Evolutionary conservation across 805 yeast genomes (phyloP).

Genomic region (Komagataella mondaviorum): DNA sequence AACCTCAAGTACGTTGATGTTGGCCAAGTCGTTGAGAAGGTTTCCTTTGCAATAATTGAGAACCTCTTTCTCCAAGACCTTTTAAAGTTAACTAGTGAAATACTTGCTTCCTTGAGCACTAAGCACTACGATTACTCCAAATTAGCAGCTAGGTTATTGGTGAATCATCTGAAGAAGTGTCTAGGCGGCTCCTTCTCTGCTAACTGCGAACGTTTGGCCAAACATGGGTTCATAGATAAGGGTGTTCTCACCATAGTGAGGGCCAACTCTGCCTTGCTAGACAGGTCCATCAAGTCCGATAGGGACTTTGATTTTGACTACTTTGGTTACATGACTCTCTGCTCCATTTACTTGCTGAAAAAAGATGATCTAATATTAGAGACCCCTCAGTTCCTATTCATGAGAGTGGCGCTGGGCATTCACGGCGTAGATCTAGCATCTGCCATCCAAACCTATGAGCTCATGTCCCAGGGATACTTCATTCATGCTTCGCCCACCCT

Average conservation of each 20-base stretch:
- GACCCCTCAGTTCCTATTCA: slow-evolving; percentile 81
- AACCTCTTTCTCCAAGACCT: slow-evolving; percentile 29
- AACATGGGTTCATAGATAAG: slow-evolving; percentile 49
- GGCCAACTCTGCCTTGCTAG: slow-evolving; percentile 44
- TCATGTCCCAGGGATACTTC: slow-evolving; percentile 80
- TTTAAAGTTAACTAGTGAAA: slow-evolving; percentile 59
- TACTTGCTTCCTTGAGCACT: slow-evolving; percentile 90
- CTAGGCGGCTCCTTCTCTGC: slow-evolving; percentile 68
- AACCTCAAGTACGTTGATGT: slow-evolving; percentile 29
- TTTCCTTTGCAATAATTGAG: slow-evolving; percentile 34
- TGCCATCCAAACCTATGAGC: slow-evolving; percentile 70
- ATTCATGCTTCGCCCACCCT: slow-evolving; percentile 94
- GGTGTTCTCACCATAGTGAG: slow-evolving; percentile 43
- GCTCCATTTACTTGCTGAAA: slow-evolving; percentile 69
- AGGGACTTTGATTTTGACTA: slow-evolving; percentile 72
- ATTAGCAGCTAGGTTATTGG: slow-evolving; percentile 84
- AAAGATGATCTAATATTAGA: slow-evolving; percentile 60
- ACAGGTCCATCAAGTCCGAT: slow-evolving; percentile 53
- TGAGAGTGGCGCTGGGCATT: slow-evolving; percentile 89
- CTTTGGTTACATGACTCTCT: slow-evolving; percentile 88
- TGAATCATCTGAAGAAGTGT: slow-evolving; percentile 72
- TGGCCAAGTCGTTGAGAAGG: slow-evolving; percentile 30
- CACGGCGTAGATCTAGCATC: slow-evolving; percentile 55
- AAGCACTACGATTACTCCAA: slow-evolving; percentile 88
- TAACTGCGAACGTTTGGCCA: slow-evolving; percentile 60